Conservation (phyloP, 169 alveolate genomes). For the Blepharisma undulans region DNA sequence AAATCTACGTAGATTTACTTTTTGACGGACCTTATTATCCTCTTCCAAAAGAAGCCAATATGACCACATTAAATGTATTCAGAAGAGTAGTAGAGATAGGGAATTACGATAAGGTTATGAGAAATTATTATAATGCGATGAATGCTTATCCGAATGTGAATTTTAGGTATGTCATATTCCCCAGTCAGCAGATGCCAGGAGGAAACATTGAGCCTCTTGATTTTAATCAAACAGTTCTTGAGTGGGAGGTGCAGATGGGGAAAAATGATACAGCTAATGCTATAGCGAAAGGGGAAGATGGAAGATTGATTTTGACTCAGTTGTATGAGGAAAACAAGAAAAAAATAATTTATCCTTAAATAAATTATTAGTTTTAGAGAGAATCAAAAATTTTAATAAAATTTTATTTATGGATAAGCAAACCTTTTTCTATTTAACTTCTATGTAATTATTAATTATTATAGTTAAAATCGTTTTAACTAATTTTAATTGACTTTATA, state of each 20-base stretch:
- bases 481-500: too few species aligned
- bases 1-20: slow-evolving; percentile 41
- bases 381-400: too few species aligned
- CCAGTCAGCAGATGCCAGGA: slow-evolving; percentile 29
- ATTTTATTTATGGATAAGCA: too few species aligned
- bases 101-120: background rate
- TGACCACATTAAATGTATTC: background rate
- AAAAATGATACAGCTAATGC: background rate
- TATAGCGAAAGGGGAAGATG: background rate
- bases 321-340: background rate
- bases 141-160: slow-evolving; percentile 37
- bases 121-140: slow-evolving; percentile 7
- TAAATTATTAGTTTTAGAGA: too few species aligned
- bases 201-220: slow-evolving; percentile 29
- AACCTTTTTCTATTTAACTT: too few species aligned
- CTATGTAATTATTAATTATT: too few species aligned
- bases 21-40: background rate
- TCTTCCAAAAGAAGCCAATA: background rate
- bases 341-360: background rate
- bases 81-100: background rate
- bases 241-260: background rate
- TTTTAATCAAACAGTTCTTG: background rate
- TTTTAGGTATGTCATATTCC: slow-evolving; percentile 42
- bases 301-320: background rate
- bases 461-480: too few species aligned